These are phyloP conservation scores for Cardamine occulta DNA, from an alignment of 345 rosid genomes.

Conservation along the genomic window DNA sequence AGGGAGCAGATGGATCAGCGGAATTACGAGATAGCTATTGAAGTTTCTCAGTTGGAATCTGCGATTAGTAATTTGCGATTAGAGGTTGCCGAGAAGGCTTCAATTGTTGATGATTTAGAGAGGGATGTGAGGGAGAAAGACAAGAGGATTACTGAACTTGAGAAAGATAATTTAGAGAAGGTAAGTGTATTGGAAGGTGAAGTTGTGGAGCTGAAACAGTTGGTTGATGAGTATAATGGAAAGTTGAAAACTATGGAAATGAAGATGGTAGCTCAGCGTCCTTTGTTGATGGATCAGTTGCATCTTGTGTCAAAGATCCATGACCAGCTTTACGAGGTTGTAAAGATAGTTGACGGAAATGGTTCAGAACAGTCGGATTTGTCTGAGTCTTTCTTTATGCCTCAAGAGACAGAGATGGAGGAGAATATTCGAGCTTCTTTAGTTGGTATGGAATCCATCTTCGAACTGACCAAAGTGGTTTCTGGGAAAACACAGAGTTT, in stretches of 20 bases:
- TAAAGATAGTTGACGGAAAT: conserved; percentile 63
- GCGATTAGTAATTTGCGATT: conserved; percentile 71
- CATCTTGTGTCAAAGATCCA: conserved; percentile 80
- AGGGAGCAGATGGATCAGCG: conserved; percentile 95
- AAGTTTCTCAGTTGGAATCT: conserved; percentile 96
- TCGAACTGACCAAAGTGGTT: conserved; percentile 66
- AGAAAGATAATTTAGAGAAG: conserved; percentile 59
- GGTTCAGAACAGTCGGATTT: conserved; percentile 67
- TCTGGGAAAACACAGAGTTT: conserved; percentile 62
- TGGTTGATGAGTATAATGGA: conserved; percentile 75
- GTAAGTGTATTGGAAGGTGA: conserved; percentile 56
- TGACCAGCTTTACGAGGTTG: conserved; percentile 62
- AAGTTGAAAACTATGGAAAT: conserved; percentile 64
- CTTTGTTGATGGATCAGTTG: conserved; percentile 81
- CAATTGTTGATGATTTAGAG: conserved; percentile 59
- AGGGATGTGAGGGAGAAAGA: conserved; percentile 61
- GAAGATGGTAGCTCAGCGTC: conserved; percentile 71
- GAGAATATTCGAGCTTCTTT: conserved; percentile 87
- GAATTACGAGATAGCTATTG: conserved; percentile 96
- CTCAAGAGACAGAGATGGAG: conserved; percentile 78
- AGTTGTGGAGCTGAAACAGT: conserved; percentile 59
- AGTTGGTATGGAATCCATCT: conserved; percentile 93
- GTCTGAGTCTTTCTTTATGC: conserved; percentile 85
- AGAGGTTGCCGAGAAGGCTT: conserved; percentile 67
- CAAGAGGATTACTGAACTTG: conserved; percentile 55